Base-by-base conservation (phyloP, 2,329 filamentous ascomycete genomes). In the Rhytidhysteron rufulum region DNA sequence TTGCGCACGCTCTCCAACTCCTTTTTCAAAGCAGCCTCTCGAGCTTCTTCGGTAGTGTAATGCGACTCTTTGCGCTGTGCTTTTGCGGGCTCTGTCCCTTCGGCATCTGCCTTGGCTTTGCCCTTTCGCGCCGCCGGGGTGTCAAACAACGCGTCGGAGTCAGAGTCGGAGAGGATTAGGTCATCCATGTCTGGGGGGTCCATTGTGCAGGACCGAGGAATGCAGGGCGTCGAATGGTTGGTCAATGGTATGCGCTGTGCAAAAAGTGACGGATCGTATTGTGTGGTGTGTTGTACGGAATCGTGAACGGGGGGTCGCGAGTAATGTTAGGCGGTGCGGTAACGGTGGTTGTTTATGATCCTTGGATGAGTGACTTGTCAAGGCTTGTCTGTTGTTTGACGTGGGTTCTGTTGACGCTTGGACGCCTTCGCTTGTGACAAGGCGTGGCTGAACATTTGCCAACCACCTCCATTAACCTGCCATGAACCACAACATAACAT, bases 1-100 rank as follows among this genome's bases (percentile, higher is more conserved):
- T 85, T 85, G 43, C 85, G 82, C 22, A 98, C 83, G 34, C 83
- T 86, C 47, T 89, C 83, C 20, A 97, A 71, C 67, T 98, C 93
- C 40, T 78, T 82, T 13, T 79, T 83, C 52, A 98, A 71, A 11
- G 80, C 78, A 2, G 80, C 80, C 47, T 95, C 88, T 33, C 86
- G 83, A 16, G 78, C 75, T 56, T 86, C 80, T 52, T 85, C 76
- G 3, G 73, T 69, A 47, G 85, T 83, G 54, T 81, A 81, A 36
- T 74, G 67, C 31, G 74, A 73, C 43, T 76, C 72, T 48, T 66
- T 60, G 25, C 47, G 45, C 40, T 60, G 62, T 64, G 78, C 55
- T 48, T 58, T 60, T 44, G 48, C 45, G 19, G 47, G 43, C 6
- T 62, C 57, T 39, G 63, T 42, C 55, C 54, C 45, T 71, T 79